These are phyloP conservation scores for Pulveroboletus sp. DNA, from an alignment of 768 basidiomycete species.

Conservation along the genomic window DNA sequence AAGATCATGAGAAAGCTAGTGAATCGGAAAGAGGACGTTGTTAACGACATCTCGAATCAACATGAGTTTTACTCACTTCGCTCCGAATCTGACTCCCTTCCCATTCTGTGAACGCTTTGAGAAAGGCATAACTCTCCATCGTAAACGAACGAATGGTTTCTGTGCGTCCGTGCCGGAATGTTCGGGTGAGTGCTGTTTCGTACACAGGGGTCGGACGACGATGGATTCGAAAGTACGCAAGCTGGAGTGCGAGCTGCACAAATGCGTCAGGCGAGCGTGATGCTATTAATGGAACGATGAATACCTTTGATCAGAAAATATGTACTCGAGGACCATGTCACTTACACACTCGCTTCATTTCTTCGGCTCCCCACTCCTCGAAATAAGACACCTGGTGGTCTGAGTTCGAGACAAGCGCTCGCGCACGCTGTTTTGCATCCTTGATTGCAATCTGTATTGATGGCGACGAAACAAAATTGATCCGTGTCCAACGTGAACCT, in stretches of 20 bases:
- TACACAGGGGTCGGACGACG: slow-evolving; percentile 84
- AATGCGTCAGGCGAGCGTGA: slow-evolving; percentile 74
- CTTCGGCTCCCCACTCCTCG: slow-evolving; percentile 76
- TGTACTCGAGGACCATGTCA: slow-evolving; percentile 3
- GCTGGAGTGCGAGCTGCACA: slow-evolving; percentile 88
- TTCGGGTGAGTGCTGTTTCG: slow-evolving; percentile 86
- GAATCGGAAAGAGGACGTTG: too few species aligned
- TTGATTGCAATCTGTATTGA: slow-evolving; percentile 53
- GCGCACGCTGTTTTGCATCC: slow-evolving; percentile 56
- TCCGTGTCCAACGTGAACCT: slow-evolving; percentile 48
- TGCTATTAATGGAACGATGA: slow-evolving; percentile 31
- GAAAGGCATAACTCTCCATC: slow-evolving; percentile 66
- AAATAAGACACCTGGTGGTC: slow-evolving; percentile 86
- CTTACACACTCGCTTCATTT: slow-evolving; percentile 78
- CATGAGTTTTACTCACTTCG: slow-evolving; percentile 11
- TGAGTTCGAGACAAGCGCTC: slow-evolving; percentile 65
- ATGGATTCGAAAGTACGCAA: slow-evolving; percentile 84
- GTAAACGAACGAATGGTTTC: slow-evolving; percentile 83
- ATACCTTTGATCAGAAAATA: background rate
- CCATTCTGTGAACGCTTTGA: slow-evolving; percentile 18
- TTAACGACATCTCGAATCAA: background rate
- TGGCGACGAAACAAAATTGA: slow-evolving; percentile 76
- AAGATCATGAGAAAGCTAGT: slow-evolving; percentile 26
- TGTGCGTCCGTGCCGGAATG: slow-evolving; percentile 85
- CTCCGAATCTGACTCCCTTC: slow-evolving; percentile 5